phyloP scores from a whole-genome alignment of 73 alveolate species.

The Durusdinium trenchii region DNA sequence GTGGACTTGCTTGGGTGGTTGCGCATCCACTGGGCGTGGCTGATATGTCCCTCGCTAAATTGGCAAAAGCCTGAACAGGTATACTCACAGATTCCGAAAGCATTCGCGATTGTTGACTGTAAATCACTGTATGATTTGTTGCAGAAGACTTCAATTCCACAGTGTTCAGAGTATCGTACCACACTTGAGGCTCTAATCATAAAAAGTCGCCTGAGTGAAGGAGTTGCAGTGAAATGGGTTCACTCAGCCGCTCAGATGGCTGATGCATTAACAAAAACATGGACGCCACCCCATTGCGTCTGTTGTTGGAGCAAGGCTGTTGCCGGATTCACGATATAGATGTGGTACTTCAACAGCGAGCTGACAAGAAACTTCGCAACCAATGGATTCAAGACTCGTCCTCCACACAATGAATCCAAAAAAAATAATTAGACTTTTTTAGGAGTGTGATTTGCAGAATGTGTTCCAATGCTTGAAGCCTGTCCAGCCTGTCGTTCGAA shows the following conservation, averaged over 20 bases:
- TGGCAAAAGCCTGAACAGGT: background rate
- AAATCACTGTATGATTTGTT: constrained; percentile 13
- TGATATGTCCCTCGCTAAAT: background rate
- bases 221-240: background rate
- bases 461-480: too few relatives aligned
- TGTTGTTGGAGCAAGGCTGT: background rate
- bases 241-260: constrained; percentile 19
- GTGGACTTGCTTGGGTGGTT: background rate
- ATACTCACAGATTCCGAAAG: background rate
- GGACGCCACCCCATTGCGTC: background rate
- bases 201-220: background rate
- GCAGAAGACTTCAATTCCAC: background rate
- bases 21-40: constrained; percentile 10
- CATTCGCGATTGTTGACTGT: background rate
- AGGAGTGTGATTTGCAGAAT: background rate
- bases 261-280: background rate
- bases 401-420: background rate
- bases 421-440: background rate
- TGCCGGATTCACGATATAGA: background rate
- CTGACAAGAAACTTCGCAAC: too few relatives aligned
- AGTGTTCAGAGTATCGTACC: constrained; percentile 9
- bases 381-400: background rate
- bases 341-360: background rate
- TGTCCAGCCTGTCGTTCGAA: too few relatives aligned
- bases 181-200: constrained; percentile 1